A percentile compares a stretch with the other conserved stretches of the same genome.
Evolutionary conservation across 208 protist genomes (phyloP).

Genomic region (Trypanosoma avium): DNA sequence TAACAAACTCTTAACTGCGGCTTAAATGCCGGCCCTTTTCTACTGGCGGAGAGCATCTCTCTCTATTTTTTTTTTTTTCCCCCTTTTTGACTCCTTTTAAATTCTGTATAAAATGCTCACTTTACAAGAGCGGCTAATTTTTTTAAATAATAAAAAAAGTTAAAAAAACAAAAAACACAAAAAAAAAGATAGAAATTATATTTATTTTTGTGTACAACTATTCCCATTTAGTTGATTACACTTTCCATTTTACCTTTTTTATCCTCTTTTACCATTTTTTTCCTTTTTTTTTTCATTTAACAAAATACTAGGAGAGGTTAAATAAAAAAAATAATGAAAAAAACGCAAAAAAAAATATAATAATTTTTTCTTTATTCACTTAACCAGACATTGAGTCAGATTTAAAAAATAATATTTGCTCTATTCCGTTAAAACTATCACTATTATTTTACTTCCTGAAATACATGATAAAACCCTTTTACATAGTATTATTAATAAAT

Average conservation of each 20-base stretch:
- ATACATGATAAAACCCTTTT: background rate
- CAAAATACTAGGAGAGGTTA: background rate
- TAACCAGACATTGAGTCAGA: too few relatives aligned
- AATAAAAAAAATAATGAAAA: slow-evolving; percentile 17
- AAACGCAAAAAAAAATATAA: slow-evolving; percentile 1
- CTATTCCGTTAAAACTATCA: too few relatives aligned
- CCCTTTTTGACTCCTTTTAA: too few relatives aligned
- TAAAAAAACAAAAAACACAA: background rate
- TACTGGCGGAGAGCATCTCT: slow-evolving; percentile 19
- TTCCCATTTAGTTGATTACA: background rate
- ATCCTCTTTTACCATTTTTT: background rate
- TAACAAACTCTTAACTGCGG: slow-evolving; percentile 85
- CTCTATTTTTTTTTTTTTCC: slow-evolving; percentile 4
- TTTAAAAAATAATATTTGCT: too few relatives aligned
- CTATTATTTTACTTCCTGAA: too few relatives aligned
- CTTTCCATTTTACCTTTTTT: background rate
- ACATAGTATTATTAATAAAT: background rate
- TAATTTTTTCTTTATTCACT: background rate
- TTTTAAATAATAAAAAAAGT: slow-evolving; percentile 1
- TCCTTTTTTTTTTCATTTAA: background rate
- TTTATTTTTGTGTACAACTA: background rate
- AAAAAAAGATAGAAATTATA: background rate
- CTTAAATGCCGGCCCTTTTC: slow-evolving; percentile 31
- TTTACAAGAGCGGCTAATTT: background rate
- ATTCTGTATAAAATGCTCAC: too few relatives aligned